phyloP scores from a whole-genome alignment of 2,329 filamentous ascomycete species.

The Ophiostoma sp. region DNA sequence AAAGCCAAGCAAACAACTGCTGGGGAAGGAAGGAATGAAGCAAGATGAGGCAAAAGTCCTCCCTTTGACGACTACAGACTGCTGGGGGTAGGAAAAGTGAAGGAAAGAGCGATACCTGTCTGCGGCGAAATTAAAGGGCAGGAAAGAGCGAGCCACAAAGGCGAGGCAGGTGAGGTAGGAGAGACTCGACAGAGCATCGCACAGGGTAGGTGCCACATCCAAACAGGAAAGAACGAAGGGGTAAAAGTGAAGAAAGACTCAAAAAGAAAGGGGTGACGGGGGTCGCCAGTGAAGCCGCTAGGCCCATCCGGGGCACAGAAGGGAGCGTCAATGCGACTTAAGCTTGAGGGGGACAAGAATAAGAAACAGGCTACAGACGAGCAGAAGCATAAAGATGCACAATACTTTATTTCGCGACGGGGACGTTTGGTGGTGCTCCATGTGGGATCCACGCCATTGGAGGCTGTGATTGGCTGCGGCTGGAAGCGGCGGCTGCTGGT shows the following conservation, averaged over 20 bases:
- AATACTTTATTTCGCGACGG: conserved; percentile 10
- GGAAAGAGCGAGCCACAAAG: neutral
- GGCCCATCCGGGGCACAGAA: conserved; percentile 5
- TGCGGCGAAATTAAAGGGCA: neutral
- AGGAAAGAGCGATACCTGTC: neutral
- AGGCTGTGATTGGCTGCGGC: neutral
- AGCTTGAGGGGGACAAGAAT: conserved; percentile 13
- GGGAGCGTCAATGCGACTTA: conserved; percentile 15
- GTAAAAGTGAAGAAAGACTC: neutral
- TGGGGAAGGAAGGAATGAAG: neutral
- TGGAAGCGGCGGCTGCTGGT: neutral
- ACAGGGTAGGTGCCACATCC: neutral
- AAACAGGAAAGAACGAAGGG: conserved; percentile 15
- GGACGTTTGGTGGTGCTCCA: neutral
- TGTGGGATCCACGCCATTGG: neutral
- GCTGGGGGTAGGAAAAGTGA: neutral
- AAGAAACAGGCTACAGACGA: neutral
- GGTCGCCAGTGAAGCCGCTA: conserved; percentile 15
- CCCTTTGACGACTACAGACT: neutral
- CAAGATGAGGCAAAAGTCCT: conserved; percentile 1
- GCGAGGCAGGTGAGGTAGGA: neutral
- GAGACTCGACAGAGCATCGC: neutral
- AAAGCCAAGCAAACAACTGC: conserved; percentile 6
- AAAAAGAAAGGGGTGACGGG: neutral
- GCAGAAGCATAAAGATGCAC: conserved; percentile 14